phyloP scores from a whole-genome alignment of 2,329 filamentous ascomycete genomes.

The Botrytis deweyae region DNA sequence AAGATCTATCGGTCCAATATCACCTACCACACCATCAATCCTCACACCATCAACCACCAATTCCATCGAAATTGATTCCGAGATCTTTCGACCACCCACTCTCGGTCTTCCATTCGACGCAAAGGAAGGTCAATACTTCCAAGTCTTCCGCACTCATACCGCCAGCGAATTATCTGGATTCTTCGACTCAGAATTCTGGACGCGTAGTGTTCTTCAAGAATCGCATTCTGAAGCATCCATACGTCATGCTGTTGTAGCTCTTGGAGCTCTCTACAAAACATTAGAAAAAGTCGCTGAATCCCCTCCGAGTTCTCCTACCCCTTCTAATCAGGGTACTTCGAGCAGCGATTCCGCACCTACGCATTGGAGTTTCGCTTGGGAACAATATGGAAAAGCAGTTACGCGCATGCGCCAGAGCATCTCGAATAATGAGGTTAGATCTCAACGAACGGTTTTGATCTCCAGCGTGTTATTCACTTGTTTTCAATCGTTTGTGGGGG shows the following conservation, averaged over 20 bases:
- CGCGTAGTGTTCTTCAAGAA: conserved; percentile 59
- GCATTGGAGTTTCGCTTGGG: conserved; percentile 61
- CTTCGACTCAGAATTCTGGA: conserved; percentile 67
- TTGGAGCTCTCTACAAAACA: conserved; percentile 67
- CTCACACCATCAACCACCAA: conserved; percentile 1
- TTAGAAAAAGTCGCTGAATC: conserved; percentile 55
- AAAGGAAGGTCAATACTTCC: conserved; percentile 59
- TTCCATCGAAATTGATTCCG: neutral
- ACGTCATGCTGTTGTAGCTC: conserved; percentile 63
- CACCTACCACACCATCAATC: conserved; percentile 14
- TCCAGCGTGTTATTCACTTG: conserved; percentile 64
- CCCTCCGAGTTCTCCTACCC: conserved; percentile 43
- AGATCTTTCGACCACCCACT: conserved; percentile 3
- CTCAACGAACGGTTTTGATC: conserved; percentile 59
- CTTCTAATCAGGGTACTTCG: conserved; percentile 27
- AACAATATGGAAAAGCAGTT: conserved; percentile 58
- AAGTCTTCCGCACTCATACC: conserved; percentile 60
- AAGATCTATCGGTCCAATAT: conserved; percentile 21
- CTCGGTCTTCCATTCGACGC: conserved; percentile 44
- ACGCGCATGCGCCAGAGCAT: conserved; percentile 49
- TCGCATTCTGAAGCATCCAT: conserved; percentile 62
- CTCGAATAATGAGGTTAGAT: conserved; percentile 45
- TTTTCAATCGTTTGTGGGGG: conserved; percentile 66
- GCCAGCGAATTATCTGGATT: conserved; percentile 64
- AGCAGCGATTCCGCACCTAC: conserved; percentile 43